phyloP scores from a whole-genome alignment of 2,329 filamentous ascomycete genomes.

The Diaporthe sp. region DNA sequence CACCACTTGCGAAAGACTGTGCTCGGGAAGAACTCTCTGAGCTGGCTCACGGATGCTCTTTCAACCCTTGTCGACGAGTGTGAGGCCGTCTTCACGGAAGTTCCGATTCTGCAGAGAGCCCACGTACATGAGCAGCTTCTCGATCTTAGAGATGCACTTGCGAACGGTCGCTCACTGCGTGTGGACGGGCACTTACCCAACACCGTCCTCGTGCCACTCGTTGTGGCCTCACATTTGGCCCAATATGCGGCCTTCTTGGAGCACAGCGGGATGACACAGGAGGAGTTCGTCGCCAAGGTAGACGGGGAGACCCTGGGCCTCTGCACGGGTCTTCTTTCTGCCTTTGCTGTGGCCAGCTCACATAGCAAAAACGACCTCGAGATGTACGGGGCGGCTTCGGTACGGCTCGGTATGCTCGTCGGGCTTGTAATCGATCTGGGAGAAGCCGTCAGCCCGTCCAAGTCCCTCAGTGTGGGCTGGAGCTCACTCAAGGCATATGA shows the following conservation, averaged over 20 bases:
- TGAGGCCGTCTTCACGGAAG: neutral
- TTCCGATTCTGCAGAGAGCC: neutral
- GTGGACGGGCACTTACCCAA: neutral
- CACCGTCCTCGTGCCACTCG: slow-evolving; percentile 3
- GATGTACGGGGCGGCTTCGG: slow-evolving; percentile 52
- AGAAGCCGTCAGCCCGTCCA: slow-evolving; percentile 43
- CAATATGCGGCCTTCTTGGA: slow-evolving; percentile 8
- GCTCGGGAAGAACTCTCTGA: neutral
- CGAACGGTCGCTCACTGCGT: neutral
- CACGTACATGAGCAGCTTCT: slow-evolving; percentile 1
- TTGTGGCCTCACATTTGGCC: slow-evolving; percentile 16
- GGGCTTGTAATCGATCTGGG: slow-evolving; percentile 55
- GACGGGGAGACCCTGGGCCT: slow-evolving; percentile 9
- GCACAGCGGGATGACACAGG: neutral
- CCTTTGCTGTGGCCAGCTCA: slow-evolving; percentile 13
- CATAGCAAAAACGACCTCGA: slow-evolving; percentile 48
- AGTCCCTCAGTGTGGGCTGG: slow-evolving; percentile 13
- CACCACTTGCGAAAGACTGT: neutral
- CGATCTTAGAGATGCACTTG: neutral
- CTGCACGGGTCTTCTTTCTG: slow-evolving; percentile 27
- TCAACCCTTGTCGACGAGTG: slow-evolving; percentile 21
- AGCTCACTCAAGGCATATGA: neutral
- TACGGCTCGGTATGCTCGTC: slow-evolving; percentile 56
- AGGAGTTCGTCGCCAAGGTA: neutral
- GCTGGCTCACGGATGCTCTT: slow-evolving; percentile 11